Evolutionary conservation across 1,284 basidiomycete species (phyloP).

Genomic region (Cutaneotrichosporon cyanovorans): DNA sequence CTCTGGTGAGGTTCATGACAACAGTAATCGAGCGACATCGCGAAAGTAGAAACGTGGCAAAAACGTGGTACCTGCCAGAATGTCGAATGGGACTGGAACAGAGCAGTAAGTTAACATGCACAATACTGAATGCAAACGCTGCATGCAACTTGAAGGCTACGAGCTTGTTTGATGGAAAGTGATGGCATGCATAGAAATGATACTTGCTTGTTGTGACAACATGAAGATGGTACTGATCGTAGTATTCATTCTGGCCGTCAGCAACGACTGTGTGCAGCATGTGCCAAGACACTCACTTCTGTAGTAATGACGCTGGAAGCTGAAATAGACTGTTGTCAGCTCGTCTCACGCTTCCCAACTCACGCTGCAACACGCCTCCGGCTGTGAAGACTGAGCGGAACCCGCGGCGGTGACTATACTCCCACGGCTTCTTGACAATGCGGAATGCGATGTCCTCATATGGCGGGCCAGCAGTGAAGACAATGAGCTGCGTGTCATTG

Average conservation of each 20-base stretch:
- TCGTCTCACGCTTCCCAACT: constrained; percentile 7
- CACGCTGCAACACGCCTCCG: constrained; percentile 48
- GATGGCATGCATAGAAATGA: no score
- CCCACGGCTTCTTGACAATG: constrained; percentile 97
- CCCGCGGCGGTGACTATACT: constrained; percentile 70
- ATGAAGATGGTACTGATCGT: no score
- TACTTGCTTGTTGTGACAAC: no score
- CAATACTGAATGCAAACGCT: no score
- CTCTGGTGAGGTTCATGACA: background rate
- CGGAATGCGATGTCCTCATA: constrained; percentile 99
- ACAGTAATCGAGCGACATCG: no score
- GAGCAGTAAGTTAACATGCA: no score
- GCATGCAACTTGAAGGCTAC: no score
- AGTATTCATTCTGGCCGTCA: constrained; percentile 3
- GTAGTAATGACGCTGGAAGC: constrained; percentile 42
- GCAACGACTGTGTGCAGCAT: background rate
- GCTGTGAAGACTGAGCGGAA: constrained; percentile 54
- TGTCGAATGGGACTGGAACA: no score
- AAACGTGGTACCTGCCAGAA: no score
- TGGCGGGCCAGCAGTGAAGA: constrained; percentile 94
- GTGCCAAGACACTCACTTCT: constrained; percentile 1
- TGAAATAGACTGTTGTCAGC: constrained; percentile 40
- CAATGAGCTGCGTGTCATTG: constrained; percentile 84
- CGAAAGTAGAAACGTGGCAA: no score
- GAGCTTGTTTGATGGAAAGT: no score